phyloP scores from a whole-genome alignment of 2,329 filamentous ascomycete species.

The Ascochyta fabae region DNA sequence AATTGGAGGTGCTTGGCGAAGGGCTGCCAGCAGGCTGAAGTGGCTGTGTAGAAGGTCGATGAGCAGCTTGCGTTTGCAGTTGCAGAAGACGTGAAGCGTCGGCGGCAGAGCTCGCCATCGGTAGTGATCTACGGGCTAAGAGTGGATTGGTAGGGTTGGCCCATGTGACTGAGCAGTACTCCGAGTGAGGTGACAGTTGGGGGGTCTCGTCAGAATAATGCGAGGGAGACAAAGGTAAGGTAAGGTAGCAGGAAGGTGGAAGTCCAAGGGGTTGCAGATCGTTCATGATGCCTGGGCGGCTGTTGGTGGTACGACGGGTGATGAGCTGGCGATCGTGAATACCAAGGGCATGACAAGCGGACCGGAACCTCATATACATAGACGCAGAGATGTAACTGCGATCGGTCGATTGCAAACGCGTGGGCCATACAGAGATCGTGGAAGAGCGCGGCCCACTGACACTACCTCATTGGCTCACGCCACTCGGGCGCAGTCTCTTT shows the following conservation, averaged over 20 bases:
- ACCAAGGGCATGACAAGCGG: slow-evolving; percentile 1
- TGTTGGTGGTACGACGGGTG: slow-evolving; percentile 19
- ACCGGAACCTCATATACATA: slow-evolving; percentile 13
- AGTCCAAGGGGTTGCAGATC: slow-evolving; percentile 12
- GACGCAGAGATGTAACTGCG: not conserved
- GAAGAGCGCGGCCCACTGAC: not conserved
- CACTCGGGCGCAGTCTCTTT: slow-evolving; percentile 5
- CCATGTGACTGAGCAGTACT: slow-evolving; percentile 32
- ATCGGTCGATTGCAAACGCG: slow-evolving; percentile 9
- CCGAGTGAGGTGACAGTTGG: slow-evolving; percentile 25
- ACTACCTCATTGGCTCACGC: slow-evolving; percentile 12
- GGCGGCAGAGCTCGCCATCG: slow-evolving; percentile 28
- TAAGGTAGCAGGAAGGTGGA: slow-evolving; percentile 44
- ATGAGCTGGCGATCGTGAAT: slow-evolving; percentile 11
- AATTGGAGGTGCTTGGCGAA: slow-evolving; percentile 21
- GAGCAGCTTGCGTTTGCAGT: slow-evolving; percentile 47
- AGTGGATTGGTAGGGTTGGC: slow-evolving; percentile 46
- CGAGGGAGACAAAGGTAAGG: slow-evolving; percentile 28
- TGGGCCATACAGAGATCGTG: slow-evolving; percentile 1
- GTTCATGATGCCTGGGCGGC: slow-evolving; percentile 16
- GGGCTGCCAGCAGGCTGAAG: slow-evolving; percentile 27
- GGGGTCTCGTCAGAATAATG: slow-evolving; percentile 47
- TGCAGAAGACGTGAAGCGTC: slow-evolving; percentile 48
- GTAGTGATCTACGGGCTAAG: slow-evolving; percentile 39
- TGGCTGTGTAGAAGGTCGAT: slow-evolving; percentile 40